These are phyloP conservation scores for Xylariaceae sp. DNA, from an alignment of 2,329 filamentous ascomycete species.

Conservation along the genomic window DNA sequence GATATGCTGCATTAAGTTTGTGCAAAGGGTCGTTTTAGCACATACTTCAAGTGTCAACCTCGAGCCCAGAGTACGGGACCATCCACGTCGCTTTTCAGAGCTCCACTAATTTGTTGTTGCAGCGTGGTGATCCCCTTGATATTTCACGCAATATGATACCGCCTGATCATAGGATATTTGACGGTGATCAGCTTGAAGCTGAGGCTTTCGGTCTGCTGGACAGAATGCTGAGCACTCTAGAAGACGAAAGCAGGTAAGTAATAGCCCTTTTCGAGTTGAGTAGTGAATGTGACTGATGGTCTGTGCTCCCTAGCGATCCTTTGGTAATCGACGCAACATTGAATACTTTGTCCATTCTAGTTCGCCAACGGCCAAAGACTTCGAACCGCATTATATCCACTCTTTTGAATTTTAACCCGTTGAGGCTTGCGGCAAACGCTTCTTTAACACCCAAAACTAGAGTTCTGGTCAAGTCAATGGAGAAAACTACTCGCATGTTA, in stretches of 20 bases:
- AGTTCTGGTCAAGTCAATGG: slow-evolving; percentile 87
- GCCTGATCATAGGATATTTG: slow-evolving; percentile 73
- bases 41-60: slow-evolving; percentile 80
- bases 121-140: slow-evolving; percentile 56
- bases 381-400: slow-evolving; percentile 81
- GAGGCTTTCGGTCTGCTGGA: slow-evolving; percentile 90
- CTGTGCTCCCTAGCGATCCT: slow-evolving; percentile 60
- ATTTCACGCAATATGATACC: slow-evolving; percentile 84
- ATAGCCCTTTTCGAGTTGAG: neutral
- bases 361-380: slow-evolving; percentile 75
- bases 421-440: slow-evolving; percentile 67
- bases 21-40: slow-evolving; percentile 85
- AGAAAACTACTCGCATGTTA: slow-evolving; percentile 82
- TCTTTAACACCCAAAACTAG: slow-evolving; percentile 74
- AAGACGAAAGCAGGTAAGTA: slow-evolving; percentile 74
- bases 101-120: slow-evolving; percentile 25
- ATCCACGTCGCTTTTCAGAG: neutral
- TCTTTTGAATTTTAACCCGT: slow-evolving; percentile 85
- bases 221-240: slow-evolving; percentile 76
- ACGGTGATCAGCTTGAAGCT: slow-evolving; percentile 78
- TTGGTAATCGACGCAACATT: slow-evolving; percentile 86
- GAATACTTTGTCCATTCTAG: slow-evolving; percentile 78
- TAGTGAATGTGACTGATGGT: neutral
- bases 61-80: slow-evolving; percentile 69
- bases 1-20: slow-evolving; percentile 96